Percentiles rank a stretch among this genome's conserved stretches.
phyloP scores from a whole-genome alignment of 768 basidiomycete species.

The Pisolithus microcarpus region DNA sequence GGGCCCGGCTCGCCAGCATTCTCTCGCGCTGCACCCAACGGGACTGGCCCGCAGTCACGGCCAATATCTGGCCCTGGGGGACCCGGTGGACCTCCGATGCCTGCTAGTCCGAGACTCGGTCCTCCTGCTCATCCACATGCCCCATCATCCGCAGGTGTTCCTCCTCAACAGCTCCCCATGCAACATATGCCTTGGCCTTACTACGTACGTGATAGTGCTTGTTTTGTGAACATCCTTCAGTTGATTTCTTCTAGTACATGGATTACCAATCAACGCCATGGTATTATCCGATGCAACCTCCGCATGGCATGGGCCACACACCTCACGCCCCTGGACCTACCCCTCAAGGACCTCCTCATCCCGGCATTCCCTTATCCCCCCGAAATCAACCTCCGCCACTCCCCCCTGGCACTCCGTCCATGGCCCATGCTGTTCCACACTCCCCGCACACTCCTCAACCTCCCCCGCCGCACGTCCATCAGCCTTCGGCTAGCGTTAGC shows the following conservation, averaged over 20 bases:
- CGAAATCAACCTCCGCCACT: conserved; percentile 48
- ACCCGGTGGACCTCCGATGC: conserved; percentile 44
- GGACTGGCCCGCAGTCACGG: conserved; percentile 40
- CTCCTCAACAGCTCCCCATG: conserved; percentile 37
- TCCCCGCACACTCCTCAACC: conserved; percentile 42
- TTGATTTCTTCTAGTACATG: conserved; percentile 30
- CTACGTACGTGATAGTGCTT: conserved; percentile 43
- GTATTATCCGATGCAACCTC: conserved; percentile 32
- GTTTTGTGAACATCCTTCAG: conserved; percentile 1
- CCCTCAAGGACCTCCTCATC: conserved; percentile 38
- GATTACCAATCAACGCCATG: conserved; percentile 41
- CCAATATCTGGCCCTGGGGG: conserved; percentile 44
- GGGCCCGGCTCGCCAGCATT: conserved; percentile 65
- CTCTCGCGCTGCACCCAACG: conserved; percentile 56
- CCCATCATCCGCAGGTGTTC: conserved; percentile 46
- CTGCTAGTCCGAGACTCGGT: conserved; percentile 60
- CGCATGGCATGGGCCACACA: conserved; percentile 32
- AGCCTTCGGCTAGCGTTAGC: conserved; percentile 39
- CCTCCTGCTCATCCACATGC: conserved; percentile 51
- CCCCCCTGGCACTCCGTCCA: conserved; percentile 65
- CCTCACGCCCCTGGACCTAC: conserved; percentile 30
- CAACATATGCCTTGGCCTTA: conserved; percentile 42
- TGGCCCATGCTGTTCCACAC: conserved; percentile 49
- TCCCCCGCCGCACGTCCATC: conserved; percentile 34
- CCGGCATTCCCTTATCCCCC: conserved; percentile 61